Conservation (phyloP, 1,284 basidiomycete species). For the Sutorius eximius region DNA sequence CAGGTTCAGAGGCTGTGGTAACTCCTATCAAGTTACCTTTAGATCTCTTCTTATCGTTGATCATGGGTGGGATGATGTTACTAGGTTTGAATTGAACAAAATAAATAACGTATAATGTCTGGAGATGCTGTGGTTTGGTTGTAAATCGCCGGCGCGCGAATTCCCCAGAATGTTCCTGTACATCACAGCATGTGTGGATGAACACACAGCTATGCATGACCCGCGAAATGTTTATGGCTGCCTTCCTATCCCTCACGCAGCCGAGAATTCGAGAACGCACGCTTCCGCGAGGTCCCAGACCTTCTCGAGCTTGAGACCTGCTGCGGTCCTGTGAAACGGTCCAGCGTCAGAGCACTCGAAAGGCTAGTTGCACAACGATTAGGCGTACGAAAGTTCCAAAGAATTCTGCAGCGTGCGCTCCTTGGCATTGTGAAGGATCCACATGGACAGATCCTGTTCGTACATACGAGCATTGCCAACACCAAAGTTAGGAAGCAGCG, state of each 20-base stretch:
- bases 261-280: constrained; percentile 30
- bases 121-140: neutral
- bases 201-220: constrained; percentile 9
- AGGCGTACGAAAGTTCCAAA: constrained; percentile 31
- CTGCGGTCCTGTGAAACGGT: constrained; percentile 8
- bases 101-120: constrained; percentile 1
- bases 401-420: constrained; percentile 35
- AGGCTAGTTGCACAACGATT: neutral
- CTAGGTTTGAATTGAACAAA: neutral
- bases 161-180: neutral
- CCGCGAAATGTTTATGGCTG: neutral
- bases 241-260: constrained; percentile 16
- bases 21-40: neutral
- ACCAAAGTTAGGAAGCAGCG: constrained; percentile 38
- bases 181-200: constrained; percentile 15
- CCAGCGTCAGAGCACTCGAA: constrained; percentile 4
- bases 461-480: constrained; percentile 33
- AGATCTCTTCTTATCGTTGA: neutral
- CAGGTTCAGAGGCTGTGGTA: constrained; percentile 33
- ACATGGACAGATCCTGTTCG: constrained; percentile 35
- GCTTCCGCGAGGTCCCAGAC: constrained; percentile 36
- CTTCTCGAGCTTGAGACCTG: constrained; percentile 33
- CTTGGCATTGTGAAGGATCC: constrained; percentile 31
- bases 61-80: neutral
- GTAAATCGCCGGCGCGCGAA: neutral